Percentiles rank a stretch among this genome's conserved stretches.
Conservation (phyloP, 1,284 basidiomycete species). For the Pseudozyma thailandica region DNA sequence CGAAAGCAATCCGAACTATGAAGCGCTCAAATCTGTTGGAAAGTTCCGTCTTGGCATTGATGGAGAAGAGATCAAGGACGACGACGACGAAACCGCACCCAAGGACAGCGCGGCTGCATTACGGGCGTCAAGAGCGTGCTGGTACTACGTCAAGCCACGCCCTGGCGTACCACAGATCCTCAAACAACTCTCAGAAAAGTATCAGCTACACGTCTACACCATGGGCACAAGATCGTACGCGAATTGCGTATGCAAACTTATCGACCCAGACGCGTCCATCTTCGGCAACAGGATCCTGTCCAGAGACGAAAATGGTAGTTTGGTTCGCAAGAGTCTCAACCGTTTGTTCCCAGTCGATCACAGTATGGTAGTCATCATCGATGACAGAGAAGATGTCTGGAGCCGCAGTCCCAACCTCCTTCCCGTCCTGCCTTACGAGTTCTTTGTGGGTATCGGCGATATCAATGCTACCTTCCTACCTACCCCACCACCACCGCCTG, state of each 20-base stretch:
- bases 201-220: constrained; percentile 99
- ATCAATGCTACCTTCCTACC: constrained; percentile 95
- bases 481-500: constrained; percentile 69
- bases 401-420: constrained; percentile 90
- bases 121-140: constrained; percentile 73
- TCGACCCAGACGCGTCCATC: constrained; percentile 86
- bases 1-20: constrained; percentile 85
- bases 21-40: constrained; percentile 83
- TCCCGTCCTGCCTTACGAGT: constrained; percentile 96
- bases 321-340: constrained; percentile 89
- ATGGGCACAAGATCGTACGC: constrained; percentile 99
- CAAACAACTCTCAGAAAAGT: constrained; percentile 77
- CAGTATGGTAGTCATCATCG: constrained; percentile 98
- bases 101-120: constrained; percentile 19
- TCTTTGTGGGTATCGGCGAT: constrained; percentile 98
- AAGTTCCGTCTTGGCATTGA: constrained; percentile 87
- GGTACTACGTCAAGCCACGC: constrained; percentile 94
- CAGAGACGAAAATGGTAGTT: constrained; percentile 83
- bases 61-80: constrained; percentile 70
- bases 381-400: constrained; percentile 98
- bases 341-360: constrained; percentile 90
- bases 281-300: constrained; percentile 90
- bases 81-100: constrained; percentile 27
- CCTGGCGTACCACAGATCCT: constrained; percentile 88
- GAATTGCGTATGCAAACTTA: constrained; percentile 89